Base-by-base conservation (phyloP, 768 basidiomycete species). In the Lyophyllum atratum region DNA sequence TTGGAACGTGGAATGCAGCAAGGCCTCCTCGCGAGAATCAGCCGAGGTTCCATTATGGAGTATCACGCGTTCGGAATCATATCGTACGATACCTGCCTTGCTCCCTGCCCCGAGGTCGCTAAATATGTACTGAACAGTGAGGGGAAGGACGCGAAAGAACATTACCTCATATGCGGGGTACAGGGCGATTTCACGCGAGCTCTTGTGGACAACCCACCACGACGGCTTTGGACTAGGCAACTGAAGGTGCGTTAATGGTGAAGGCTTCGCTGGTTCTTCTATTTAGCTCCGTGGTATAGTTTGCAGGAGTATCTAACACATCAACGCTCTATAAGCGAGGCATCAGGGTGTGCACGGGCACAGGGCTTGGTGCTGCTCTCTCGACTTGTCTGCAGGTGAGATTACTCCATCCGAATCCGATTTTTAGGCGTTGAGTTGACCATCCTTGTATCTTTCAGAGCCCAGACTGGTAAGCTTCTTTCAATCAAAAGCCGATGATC, bases 1-100 rank as follows among this genome's bases (percentile, higher is more conserved):
- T 91, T 92, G 63, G 80, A 89, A 72, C 85, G 90, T 58, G 91
- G 91, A 28, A 92, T 93, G 90, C 90, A 92, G 68, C 91, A 92
- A 66, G 90, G 91, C 46, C 74, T 93, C 52, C 76, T 92, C 47
- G 84, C 89, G 65, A 86, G 91, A 64, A 84, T 93, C 69, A 87
- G 87, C 70, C 87, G 90, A 69, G 81, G 83, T 64, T 79, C 85
- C 42, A 76, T 91, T 58, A 81, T 87, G 82, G 91, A 93, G 71
- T 93, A 91, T 70, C 91, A 92, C 67, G 90, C 90, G 14, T 93
- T 93, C 64, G 91, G 91, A 57, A 86, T 88, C 67, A 85, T 93
- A 65, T 90, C 89, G 89, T 90, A 70, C 22, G 85, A 63, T 62
- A 49, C n/a, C 54, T 57, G 59, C 49, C 46, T 42, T 15, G 56